Evolutionary conservation across 768 basidiomycete genomes (phyloP).

Genomic region (Leccinum variicolor): DNA sequence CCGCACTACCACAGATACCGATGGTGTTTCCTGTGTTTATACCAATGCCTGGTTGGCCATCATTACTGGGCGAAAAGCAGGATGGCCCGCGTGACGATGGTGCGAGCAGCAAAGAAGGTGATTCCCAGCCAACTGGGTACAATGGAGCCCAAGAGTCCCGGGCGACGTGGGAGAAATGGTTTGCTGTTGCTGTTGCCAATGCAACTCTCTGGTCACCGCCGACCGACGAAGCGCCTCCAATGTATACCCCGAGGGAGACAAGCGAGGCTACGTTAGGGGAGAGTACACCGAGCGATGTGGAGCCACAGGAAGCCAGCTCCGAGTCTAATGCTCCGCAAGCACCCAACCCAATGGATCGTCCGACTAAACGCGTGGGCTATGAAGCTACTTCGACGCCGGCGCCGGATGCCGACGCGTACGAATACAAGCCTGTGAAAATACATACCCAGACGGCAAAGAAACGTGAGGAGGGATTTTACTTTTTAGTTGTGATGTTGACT

Average conservation of each 20-base stretch:
- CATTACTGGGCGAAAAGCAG: constrained; percentile 53
- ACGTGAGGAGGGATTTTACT: constrained; percentile 40
- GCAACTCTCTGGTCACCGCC: constrained; percentile 41
- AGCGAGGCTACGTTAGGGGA: constrained; percentile 13
- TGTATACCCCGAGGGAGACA: constrained; percentile 64
- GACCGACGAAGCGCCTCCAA: constrained; percentile 61
- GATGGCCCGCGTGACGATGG: constrained; percentile 31
- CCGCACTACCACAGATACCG: constrained; percentile 60
- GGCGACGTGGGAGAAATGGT: constrained; percentile 75
- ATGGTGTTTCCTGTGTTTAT: constrained; percentile 80
- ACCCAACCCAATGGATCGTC: constrained; percentile 28
- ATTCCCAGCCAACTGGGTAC: constrained; percentile 36
- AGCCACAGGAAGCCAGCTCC: not conserved
- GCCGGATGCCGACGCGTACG: constrained; percentile 67
- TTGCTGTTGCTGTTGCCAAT: constrained; percentile 50
- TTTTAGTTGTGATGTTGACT: not conserved
- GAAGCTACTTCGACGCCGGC: constrained; percentile 48
- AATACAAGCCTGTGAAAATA: constrained; percentile 52
- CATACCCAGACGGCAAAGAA: constrained; percentile 53
- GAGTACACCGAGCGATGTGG: not conserved
- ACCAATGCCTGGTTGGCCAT: constrained; percentile 62
- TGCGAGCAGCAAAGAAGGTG: constrained; percentile 31
- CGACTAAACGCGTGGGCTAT: constrained; percentile 46
- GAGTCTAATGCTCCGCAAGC: constrained; percentile 20
- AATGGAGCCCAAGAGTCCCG: constrained; percentile 62